Conservation (phyloP, 352 stramenopile species). For the Globisporangium solare region DNA sequence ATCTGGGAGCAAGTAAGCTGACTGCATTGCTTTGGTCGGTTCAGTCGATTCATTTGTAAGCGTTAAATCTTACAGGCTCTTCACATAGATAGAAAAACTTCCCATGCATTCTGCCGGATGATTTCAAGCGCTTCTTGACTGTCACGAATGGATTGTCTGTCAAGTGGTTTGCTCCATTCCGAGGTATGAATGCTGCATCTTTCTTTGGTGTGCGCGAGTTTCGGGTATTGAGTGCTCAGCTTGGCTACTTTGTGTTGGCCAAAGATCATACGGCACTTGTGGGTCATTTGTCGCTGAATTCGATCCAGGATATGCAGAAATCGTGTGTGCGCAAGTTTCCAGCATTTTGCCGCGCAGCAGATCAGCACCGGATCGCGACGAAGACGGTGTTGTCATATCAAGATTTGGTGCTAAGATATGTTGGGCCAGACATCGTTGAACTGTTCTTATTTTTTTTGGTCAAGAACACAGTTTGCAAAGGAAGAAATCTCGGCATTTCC, state of each 20-base stretch:
- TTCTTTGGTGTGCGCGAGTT: neutral
- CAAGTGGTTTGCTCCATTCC: conserved; percentile 66
- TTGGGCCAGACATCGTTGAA: neutral
- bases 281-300: conserved; percentile 59
- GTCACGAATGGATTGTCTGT: conserved; percentile 64
- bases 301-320: conserved; percentile 54
- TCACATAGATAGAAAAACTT: conserved; percentile 41
- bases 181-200: conserved; percentile 17
- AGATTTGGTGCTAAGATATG: neutral
- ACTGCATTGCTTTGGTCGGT: neutral
- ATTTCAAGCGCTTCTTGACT: conserved; percentile 65
- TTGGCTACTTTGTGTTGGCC: neutral
- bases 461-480: conserved; percentile 11
- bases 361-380: conserved; percentile 31
- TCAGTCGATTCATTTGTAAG: too few relatives aligned
- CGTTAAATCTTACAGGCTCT: neutral
- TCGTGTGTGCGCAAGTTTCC: conserved; percentile 32
- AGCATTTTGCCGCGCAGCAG: conserved; percentile 28
- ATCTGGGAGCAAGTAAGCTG: conserved; percentile 64
- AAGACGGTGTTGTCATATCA: conserved; percentile 9
- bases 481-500: conserved; percentile 34
- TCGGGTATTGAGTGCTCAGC: too few relatives aligned
- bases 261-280: conserved; percentile 42
- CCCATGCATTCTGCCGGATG: conserved; percentile 44
- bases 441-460: neutral